Base-by-base conservation (phyloP, 371 early-diverging fungal genomes). In the Spraguea lophii region DNA sequence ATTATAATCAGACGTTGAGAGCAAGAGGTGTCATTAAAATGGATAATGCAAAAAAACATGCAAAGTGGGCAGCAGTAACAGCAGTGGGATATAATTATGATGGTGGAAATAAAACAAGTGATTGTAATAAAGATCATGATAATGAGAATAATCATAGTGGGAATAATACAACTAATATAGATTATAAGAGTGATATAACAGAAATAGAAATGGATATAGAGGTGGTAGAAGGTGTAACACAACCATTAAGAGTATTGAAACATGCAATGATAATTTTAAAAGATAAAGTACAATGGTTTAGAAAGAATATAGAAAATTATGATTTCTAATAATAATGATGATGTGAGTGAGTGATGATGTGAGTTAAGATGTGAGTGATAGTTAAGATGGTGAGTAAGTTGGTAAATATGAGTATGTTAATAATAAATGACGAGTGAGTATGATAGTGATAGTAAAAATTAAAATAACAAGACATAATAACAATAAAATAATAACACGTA, bases 51-150 rank as follows among this genome's bases (percentile, higher is more conserved):
- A 89, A 91, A 66, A 88, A 85, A 54, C 94, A 95, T 71, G 83
- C 94, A 21, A 97, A 97, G 65, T 95, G 92, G 92, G 81, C 82
- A 51, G 92, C 94, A 23, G 83, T 84, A 23, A 75, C 82, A 52
- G 89, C 81, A 10, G 80, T 92, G 1, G 76, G 80, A 0, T 92
- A 88, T 67, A 88, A 88, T 61, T 94, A 94, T 60, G 98, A 97
- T 64, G 86, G 85, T 39, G 79, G 87, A 66, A 97, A 97, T 71
- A 64, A 88, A 46, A 68, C 84, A 45, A 90, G 91, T 60, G 52
- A 61, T 20, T 81, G 89, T 6, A 76, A 77, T 21, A 88, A 84
- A 65, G 94, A 95, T 95, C 75, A 77, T 56, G 98, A 97, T 61
- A 80, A 85, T 64, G 75, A 78, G 52, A 72, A 74, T 25, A 46